Evolutionary conservation across 2,329 filamentous ascomycete genomes (phyloP).

Genomic region (Talaromyces sp.): DNA sequence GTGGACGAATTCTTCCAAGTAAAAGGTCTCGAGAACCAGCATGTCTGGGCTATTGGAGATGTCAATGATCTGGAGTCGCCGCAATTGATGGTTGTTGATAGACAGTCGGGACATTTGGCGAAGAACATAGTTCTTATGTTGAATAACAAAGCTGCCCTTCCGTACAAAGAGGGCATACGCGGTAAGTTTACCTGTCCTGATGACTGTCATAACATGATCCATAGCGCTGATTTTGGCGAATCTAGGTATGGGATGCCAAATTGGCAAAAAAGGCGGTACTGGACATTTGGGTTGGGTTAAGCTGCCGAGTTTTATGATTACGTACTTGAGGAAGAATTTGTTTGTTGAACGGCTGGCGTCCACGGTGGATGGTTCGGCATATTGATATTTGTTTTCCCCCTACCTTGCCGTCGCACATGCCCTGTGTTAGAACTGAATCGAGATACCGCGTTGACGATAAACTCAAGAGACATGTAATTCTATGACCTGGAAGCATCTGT

Average conservation of each 20-base stretch:
- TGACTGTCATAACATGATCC: background rate
- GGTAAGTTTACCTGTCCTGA: background rate
- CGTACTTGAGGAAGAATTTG: slow-evolving; percentile 7
- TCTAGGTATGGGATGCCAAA: slow-evolving; percentile 14
- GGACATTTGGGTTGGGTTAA: slow-evolving; percentile 5
- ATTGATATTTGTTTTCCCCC: background rate
- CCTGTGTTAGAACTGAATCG: background rate
- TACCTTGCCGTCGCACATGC: background rate
- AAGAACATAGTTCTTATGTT: slow-evolving; percentile 12
- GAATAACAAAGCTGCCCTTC: background rate
- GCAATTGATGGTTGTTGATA: slow-evolving; percentile 6
- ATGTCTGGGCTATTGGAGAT: slow-evolving; percentile 16
- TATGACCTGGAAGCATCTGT: background rate
- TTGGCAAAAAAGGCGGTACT: slow-evolving; percentile 14
- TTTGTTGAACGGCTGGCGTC: slow-evolving; percentile 1
- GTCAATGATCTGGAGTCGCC: slow-evolving; percentile 9
- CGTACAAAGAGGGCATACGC: slow-evolving; percentile 2
- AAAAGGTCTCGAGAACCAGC: slow-evolving; percentile 13
- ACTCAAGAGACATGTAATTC: background rate
- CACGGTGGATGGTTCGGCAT: slow-evolving; percentile 9
- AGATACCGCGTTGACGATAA: background rate
- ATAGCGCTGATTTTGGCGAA: background rate
- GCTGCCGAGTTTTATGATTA: slow-evolving; percentile 10
- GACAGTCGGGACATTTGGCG: slow-evolving; percentile 12
- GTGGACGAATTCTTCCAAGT: slow-evolving; percentile 13